Evolutionary conservation across 495 filamentous ascomycete species (phyloP).

Genomic region (Aspergillus diversus): DNA sequence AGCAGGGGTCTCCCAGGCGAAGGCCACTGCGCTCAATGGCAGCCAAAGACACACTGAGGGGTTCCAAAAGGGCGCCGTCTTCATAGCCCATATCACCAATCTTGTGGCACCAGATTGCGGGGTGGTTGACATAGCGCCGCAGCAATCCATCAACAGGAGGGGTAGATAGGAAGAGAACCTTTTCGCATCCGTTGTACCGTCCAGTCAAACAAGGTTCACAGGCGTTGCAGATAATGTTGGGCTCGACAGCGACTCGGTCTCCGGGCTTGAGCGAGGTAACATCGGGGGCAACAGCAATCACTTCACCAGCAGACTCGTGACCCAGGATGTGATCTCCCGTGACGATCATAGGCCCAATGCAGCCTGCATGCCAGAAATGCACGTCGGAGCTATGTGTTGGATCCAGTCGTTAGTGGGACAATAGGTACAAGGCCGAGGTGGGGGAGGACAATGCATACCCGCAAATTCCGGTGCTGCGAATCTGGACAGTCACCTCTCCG

Average conservation of each 20-base stretch:
- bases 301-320: constrained; percentile 86
- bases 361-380: constrained; percentile 93
- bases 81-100: constrained; percentile 88
- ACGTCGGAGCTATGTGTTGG: constrained; percentile 71
- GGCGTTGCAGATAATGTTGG: constrained; percentile 83
- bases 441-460: constrained; percentile 57
- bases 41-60: constrained; percentile 81
- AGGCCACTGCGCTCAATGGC: constrained; percentile 79
- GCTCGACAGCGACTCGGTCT: constrained; percentile 89
- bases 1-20: constrained; percentile 77
- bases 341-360: constrained; percentile 94
- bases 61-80: constrained; percentile 84
- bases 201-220: constrained; percentile 91
- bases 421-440: neutral
- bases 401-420: constrained; percentile 18
- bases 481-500: constrained; percentile 81
- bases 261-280: constrained; percentile 76
- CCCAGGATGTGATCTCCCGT: constrained; percentile 84
- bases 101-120: constrained; percentile 91
- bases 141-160: constrained; percentile 88
- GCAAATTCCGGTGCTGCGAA: constrained; percentile 93
- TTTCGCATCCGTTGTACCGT: constrained; percentile 90
- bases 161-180: constrained; percentile 82
- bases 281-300: constrained; percentile 76
- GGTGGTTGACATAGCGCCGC: constrained; percentile 90